These are phyloP conservation scores for Xerocomus spinulosus DNA, from an alignment of 768 basidiomycete species.

Conservation along the genomic window DNA sequence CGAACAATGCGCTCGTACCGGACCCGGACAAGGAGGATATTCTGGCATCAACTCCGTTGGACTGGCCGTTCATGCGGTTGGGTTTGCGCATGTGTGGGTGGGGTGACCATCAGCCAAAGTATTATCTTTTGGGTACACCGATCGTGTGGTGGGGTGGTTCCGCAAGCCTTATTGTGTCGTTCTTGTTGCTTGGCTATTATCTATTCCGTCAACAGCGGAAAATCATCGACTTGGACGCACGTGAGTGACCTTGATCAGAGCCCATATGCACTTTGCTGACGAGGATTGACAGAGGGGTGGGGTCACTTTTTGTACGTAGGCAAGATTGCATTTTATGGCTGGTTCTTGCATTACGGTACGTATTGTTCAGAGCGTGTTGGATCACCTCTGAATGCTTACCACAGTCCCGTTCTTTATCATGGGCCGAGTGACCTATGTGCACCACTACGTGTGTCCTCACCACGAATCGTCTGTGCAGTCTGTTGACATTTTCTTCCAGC, in stretches of 20 bases:
- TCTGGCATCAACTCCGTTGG: slow-evolving; percentile 84
- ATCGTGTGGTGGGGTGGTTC: slow-evolving; percentile 87
- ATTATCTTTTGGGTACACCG: slow-evolving; percentile 91
- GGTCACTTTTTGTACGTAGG: slow-evolving; percentile 91
- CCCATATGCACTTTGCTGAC: slow-evolving; percentile 3
- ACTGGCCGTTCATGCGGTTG: slow-evolving; percentile 90
- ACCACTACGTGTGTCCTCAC: slow-evolving; percentile 76
- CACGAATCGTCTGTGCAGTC: background rate
- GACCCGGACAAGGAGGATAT: slow-evolving; percentile 99
- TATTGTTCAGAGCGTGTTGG: slow-evolving; percentile 1
- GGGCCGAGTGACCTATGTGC: slow-evolving; percentile 94
- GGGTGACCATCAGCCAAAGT: slow-evolving; percentile 84
- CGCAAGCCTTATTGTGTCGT: slow-evolving; percentile 54
- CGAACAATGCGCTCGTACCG: slow-evolving; percentile 95
- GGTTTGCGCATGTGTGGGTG: slow-evolving; percentile 98
- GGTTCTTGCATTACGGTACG: slow-evolving; percentile 87
- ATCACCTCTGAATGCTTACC: no score
- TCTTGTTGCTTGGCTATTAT: slow-evolving; percentile 59
- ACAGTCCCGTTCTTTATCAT: slow-evolving; percentile 95
- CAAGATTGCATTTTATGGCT: slow-evolving; percentile 88
- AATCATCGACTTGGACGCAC: slow-evolving; percentile 85
- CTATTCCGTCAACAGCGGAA: slow-evolving; percentile 80
- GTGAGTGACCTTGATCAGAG: slow-evolving; percentile 43
- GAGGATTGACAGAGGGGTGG: slow-evolving; percentile 65
- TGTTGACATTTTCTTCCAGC: slow-evolving; percentile 37